Conservation (phyloP, 2,329 filamentous ascomycete genomes). For the Colletotrichum coccodes region DNA sequence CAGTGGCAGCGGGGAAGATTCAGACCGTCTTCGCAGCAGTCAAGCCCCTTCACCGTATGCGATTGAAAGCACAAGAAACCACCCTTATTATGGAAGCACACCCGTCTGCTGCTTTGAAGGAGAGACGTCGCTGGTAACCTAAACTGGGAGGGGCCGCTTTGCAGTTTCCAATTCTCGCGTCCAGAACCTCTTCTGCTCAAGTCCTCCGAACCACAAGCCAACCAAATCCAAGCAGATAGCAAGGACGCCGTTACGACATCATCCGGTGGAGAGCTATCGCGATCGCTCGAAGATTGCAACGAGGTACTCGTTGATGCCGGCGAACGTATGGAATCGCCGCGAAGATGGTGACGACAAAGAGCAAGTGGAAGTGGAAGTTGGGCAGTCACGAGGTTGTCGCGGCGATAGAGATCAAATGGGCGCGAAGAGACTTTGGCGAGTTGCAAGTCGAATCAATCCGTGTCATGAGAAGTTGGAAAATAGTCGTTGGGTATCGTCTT, state of each 20-base stretch:
- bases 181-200: slow-evolving; percentile 28
- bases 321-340: slow-evolving; percentile 15
- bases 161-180: slow-evolving; percentile 32
- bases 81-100: slow-evolving; percentile 30
- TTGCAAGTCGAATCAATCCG: neutral
- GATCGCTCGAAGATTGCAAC: slow-evolving; percentile 8
- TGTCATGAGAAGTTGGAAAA: neutral
- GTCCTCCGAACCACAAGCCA: slow-evolving; percentile 29
- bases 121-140: slow-evolving; percentile 29
- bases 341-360: slow-evolving; percentile 13
- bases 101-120: slow-evolving; percentile 10
- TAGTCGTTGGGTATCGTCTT: neutral
- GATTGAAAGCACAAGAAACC: slow-evolving; percentile 31
- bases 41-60: slow-evolving; percentile 24
- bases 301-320: slow-evolving; percentile 11
- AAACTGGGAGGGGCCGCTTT: slow-evolving; percentile 27
- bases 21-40: slow-evolving; percentile 7
- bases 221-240: slow-evolving; percentile 33
- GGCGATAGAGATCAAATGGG: slow-evolving; percentile 7
- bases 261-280: slow-evolving; percentile 27
- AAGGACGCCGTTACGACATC: slow-evolving; percentile 20
- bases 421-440: neutral
- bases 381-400: slow-evolving; percentile 16
- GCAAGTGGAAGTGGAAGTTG: slow-evolving; percentile 16
- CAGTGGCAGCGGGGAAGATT: slow-evolving; percentile 17